Conservation (phyloP, 2,329 filamentous ascomycete species). For the Ophiocordyceps australis region DNA sequence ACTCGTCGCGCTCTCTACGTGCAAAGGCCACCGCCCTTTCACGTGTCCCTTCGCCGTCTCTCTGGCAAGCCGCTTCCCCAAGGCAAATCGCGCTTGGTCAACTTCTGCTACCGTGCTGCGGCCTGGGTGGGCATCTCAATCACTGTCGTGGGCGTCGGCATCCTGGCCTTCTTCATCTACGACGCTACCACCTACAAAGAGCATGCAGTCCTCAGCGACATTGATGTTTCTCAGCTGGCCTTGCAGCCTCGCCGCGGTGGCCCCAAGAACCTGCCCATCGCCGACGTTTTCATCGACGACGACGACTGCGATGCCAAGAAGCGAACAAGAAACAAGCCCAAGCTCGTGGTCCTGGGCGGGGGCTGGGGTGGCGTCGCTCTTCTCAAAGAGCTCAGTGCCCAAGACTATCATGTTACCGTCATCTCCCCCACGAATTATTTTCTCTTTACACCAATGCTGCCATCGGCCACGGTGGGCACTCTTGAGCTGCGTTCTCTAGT, state of each 20-base stretch:
- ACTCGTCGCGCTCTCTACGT: no score
- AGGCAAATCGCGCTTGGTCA: slow-evolving; percentile 25
- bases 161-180: slow-evolving; percentile 81
- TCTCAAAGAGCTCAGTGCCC: slow-evolving; percentile 74
- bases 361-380: slow-evolving; percentile 92
- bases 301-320: slow-evolving; percentile 57
- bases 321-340: slow-evolving; percentile 70
- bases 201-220: slow-evolving; percentile 45
- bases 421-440: slow-evolving; percentile 95
- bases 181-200: slow-evolving; percentile 84
- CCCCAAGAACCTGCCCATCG: slow-evolving; percentile 87
- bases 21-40: no score
- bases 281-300: slow-evolving; percentile 76
- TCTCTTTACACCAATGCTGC: slow-evolving; percentile 94
- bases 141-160: slow-evolving; percentile 45
- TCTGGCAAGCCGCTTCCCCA: slow-evolving; percentile 35
- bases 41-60: slow-evolving; percentile 8
- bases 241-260: slow-evolving; percentile 68
- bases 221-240: slow-evolving; percentile 70
- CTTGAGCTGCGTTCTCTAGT: slow-evolving; percentile 80
- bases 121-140: slow-evolving; percentile 50
- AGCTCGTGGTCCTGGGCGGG: slow-evolving; percentile 78
- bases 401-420: slow-evolving; percentile 90
- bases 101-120: slow-evolving; percentile 51
- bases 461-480: slow-evolving; percentile 90